phyloP scores from a whole-genome alignment of 140 eudicot genomes.

The Ambrosia hybrid region DNA sequence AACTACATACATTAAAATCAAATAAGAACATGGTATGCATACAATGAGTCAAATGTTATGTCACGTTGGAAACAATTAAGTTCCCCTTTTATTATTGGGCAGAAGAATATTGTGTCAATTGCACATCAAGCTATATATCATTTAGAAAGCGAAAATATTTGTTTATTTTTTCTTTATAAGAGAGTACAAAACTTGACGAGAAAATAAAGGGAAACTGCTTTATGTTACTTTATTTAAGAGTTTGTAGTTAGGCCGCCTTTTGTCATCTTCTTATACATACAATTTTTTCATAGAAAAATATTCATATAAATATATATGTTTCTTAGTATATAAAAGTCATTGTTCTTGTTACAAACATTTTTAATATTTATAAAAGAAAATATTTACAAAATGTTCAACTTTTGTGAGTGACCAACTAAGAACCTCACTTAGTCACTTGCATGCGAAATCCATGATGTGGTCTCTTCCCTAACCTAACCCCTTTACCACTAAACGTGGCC shows the following conservation, averaged over 20 bases:
- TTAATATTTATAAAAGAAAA: too few relatives aligned
- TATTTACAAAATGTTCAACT: slow-evolving; percentile 11
- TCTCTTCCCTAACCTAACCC: slow-evolving; percentile 23
- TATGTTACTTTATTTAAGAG: not conserved
- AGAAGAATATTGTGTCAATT: slow-evolving; percentile 14
- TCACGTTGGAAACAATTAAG: not conserved
- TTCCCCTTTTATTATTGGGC: not conserved
- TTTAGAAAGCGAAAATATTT: slow-evolving; percentile 15
- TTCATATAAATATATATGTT: not conserved
- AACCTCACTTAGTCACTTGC: slow-evolving; percentile 13
- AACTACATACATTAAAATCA: too few relatives aligned
- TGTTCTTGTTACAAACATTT: not conserved
- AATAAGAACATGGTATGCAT: not conserved
- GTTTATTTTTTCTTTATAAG: not conserved
- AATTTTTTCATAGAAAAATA: too few relatives aligned
- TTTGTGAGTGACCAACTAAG: slow-evolving; percentile 26
- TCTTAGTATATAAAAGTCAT: not conserved
- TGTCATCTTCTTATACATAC: not conserved
- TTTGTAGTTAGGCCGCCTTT: too few relatives aligned
- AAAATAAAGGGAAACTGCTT: not conserved
- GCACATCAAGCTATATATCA: slow-evolving; percentile 3
- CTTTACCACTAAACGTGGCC: slow-evolving; percentile 39
- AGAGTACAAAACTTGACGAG: not conserved
- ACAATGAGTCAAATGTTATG: not conserved
- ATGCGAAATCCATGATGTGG: slow-evolving; percentile 34